Evolutionary conservation across 2,329 filamentous ascomycete genomes (phyloP), one percentile per base, ranked within the genome.

Genomic region (Nigrospora sphaerica): DNA sequence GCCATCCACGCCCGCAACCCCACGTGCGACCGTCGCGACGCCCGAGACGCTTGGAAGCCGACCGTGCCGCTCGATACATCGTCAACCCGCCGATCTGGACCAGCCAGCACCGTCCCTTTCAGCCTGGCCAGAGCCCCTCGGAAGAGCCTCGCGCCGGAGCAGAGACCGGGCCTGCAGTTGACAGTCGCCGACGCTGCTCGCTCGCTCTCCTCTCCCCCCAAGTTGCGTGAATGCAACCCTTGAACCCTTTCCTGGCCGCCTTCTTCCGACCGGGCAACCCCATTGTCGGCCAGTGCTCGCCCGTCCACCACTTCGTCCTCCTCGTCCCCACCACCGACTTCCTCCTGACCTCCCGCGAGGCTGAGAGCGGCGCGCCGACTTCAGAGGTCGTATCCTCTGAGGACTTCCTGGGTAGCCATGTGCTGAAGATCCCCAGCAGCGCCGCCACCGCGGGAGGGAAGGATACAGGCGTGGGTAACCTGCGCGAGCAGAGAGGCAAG

Each of bases 181-280:
- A 28, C 23, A 28, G 23, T 28, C 23, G n/a, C n/a, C n/a, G 23
- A 28, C 23, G 23, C 23, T 28, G 23, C 23, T 28, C 23, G 19
- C 23, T 6, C 23, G 23, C 23, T 34, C 45, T 53, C 36, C 45
- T 53, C 49, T 34, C 42, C 51, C 57, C 54, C 60, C 66, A 64
- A 71, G 69, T 75, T 86, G 58, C 54, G 56, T 64, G 85, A 83
- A 95, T 95, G 91, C 91, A 91, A 85, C 89, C 93, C 75, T 80
- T 97, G 83, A 98, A 98, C 73, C 93, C 93, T 68, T 97, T 96
- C 73, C 80, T 98, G 69, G 85, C 88, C 77, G 90, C 92, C 78
- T 97, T 98, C 83, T 96, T 96, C 80, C 90, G 89, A 75, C 57
- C 58, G 42, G 60, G 60, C 53, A 97, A 90, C 80, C 83, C 88